These are phyloP conservation scores for Pseudoscleropodium purum DNA, from an alignment of 225 moss, liverwort and hornwort genomes.

Conservation along the genomic window DNA sequence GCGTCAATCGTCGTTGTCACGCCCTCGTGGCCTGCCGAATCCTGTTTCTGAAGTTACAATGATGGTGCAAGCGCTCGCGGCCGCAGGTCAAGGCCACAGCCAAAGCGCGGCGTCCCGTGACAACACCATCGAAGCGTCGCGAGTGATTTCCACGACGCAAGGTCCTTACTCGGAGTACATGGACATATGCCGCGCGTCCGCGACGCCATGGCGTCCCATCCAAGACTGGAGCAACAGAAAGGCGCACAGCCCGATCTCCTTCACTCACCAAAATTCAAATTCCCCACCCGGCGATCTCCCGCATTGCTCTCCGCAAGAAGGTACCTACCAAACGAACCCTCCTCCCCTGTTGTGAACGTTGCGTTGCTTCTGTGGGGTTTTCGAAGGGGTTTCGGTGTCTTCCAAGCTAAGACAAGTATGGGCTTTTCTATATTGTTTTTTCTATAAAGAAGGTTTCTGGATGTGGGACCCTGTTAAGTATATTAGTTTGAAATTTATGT, in stretches of 20 bases:
- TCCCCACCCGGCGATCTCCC: background rate
- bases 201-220: conserved; percentile 25
- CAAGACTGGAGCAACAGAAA: background rate
- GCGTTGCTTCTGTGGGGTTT: background rate
- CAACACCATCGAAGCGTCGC: background rate
- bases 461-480: conserved; percentile 5
- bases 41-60: conserved; percentile 22
- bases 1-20: background rate
- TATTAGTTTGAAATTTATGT: background rate
- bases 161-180: conserved; percentile 6
- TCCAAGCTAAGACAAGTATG: background rate
- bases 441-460: background rate
- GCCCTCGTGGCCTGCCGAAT: conserved; percentile 12
- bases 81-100: conserved; percentile 12
- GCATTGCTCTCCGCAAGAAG: conserved; percentile 3
- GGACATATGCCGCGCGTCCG: conserved; percentile 26
- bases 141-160: conserved; percentile 3
- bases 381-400: background rate
- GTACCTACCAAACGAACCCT: background rate
- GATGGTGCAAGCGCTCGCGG: conserved; percentile 36
- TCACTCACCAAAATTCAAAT: background rate
- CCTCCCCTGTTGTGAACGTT: background rate
- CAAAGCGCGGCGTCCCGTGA: background rate
- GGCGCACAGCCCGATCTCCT: background rate
- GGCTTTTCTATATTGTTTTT: background rate